Conservation (phyloP, 768 basidiomycete species). For the Boletus reticulatus region DNA sequence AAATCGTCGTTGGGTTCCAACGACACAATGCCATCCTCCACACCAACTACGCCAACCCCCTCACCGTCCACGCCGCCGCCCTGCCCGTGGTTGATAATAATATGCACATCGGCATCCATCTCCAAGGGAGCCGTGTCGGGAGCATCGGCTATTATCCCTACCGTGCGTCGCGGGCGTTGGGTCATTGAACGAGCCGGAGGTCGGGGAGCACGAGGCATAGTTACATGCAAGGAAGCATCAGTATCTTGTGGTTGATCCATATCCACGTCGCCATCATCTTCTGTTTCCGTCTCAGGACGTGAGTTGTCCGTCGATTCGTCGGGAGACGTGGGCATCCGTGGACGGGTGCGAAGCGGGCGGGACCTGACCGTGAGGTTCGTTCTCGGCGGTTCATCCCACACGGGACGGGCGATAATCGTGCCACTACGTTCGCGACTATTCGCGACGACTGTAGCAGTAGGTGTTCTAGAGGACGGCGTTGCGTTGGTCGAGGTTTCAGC, state of each 20-base stretch:
- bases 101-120: conserved; percentile 47
- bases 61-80: conserved; percentile 39
- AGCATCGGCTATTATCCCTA: conserved; percentile 47
- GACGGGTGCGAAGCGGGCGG: conserved; percentile 31
- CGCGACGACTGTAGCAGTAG: conserved; percentile 59
- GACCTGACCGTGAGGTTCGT: conserved; percentile 26
- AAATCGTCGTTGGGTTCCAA: conserved; percentile 85
- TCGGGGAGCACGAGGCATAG: conserved; percentile 32
- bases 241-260: conserved; percentile 43
- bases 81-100: conserved; percentile 49
- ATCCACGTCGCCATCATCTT: conserved; percentile 66
- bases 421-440: conserved; percentile 69
- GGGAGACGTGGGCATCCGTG: conserved; percentile 37
- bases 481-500: conserved; percentile 58
- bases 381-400: conserved; percentile 48
- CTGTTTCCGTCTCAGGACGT: conserved; percentile 72
- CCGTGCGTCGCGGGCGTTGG: conserved; percentile 39
- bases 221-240: conserved; percentile 30
- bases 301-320: conserved; percentile 49
- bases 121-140: conserved; percentile 35
- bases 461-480: conserved; percentile 62
- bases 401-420: conserved; percentile 65
- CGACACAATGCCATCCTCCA: conserved; percentile 75
- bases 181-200: conserved; percentile 31
- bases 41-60: conserved; percentile 44